Evolutionary conservation across 2,329 filamentous ascomycete genomes (phyloP), one percentile per base, ranked within the genome.

Genomic region (Teratosphaeria nubilosa): DNA sequence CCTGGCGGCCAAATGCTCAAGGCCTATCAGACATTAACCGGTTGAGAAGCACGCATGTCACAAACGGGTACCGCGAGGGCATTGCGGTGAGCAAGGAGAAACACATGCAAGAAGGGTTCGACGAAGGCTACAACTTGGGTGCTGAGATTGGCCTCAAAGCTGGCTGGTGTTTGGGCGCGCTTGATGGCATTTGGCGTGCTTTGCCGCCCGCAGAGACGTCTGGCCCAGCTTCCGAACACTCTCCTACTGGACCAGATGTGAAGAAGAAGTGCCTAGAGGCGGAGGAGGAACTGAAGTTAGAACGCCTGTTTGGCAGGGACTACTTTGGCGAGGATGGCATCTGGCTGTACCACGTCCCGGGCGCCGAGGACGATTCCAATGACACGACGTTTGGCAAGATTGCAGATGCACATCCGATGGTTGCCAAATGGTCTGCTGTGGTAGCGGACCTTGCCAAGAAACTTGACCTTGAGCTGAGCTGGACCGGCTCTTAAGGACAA

Each of bases 1-100:
- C 10, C 41, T 14, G 27, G 5, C 22, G 25, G 32, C 25, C 22
- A 34, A 22, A 53, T 30, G 51, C 16, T 2, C 51, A 53, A 14
- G 41, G 82, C 57, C 78, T 80, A 48, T 85, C 82, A n/a, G 91
- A 95, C 66, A 81, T 94, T 55, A 84, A 82, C 22, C 85, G 87
- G 25, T 80, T 96, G 16, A 85, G 87, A 66, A 81, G 83, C 50
- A 85, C 88, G 57, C 90, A 96, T 71, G 82, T 84, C 56, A 96
- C 88, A 7, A 86, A 88, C 45, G 94, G 94, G 22, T 97, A 97
- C 74, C 86, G 92, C 59, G 91, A 96, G 67, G 94, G 92, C 51
- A 82, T 97, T 56, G 81, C 86, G 0, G 77, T 77, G 2, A 88
- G 87, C 32, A 97, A 97, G 72, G 82, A 82, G 27, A 75, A 80